Base-by-base conservation (phyloP, 2,329 filamentous ascomycete species). In the Aspergillus sp. region DNA sequence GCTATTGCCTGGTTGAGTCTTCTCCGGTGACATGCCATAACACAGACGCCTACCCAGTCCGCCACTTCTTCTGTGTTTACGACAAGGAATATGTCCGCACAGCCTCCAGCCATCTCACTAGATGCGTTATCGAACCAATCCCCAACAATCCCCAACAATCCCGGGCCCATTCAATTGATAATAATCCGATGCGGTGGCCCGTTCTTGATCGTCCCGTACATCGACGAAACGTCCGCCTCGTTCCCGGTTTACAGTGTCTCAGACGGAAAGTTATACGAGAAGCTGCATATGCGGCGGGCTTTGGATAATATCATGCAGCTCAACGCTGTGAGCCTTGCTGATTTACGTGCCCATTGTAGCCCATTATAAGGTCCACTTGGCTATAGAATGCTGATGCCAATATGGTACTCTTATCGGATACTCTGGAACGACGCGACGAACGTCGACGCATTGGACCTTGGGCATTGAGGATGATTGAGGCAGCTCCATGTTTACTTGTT, bases 41-140 rank as follows among this genome's bases (percentile, higher is more conserved):
- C 5, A 24, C 5, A 30, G 2, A 30, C 15, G 17, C 17, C 9
- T 4, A 20, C 5, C 7, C 6, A 66, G 64, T 66, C 6, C 57
- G 64, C 17, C 66, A 68, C 58, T 67, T 66, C 48, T 67, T 67
- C 52, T 67, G 65, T 42, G 24, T 56, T 11, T 66, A 66, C 41
- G 65, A 67, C 11, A 63, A 66, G 56, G 56, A 56, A 43, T 67
- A 67, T 32, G 64, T 67, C 12, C 64, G 59, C 12, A 47, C 42
- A 7, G 54, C 64, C 15, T 44, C 62, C 1, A 17, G 39, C 3
- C 55, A 64, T 34, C 57, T 66, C 8, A 62, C 57, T 2, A 42
- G 62, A 15, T 44, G 17, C 11, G 32, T 66, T n/a, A 58, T 66
- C 13, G n/a, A 48, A 7, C n/a, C n/a, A n/a, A n/a, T n/a, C n/a